These are phyloP conservation scores for Periconia sp. DNA, from an alignment of 2,329 filamentous ascomycete species.

Conservation along the genomic window DNA sequence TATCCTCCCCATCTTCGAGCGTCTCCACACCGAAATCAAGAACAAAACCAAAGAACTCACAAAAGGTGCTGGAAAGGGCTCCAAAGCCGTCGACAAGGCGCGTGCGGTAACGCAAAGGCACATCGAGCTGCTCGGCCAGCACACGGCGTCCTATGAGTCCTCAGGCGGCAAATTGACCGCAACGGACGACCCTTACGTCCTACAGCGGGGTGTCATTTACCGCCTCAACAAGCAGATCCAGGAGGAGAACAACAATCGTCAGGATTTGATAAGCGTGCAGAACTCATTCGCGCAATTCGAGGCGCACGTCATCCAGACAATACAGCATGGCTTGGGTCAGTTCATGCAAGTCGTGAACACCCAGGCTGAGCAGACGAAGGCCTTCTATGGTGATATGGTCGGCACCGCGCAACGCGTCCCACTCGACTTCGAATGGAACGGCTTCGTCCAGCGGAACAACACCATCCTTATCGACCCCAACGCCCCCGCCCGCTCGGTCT, in stretches of 20 bases:
- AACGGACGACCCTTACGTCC: constrained; percentile 83
- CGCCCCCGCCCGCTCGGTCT: constrained; percentile 73
- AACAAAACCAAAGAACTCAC: constrained; percentile 90
- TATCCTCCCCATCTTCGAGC: constrained; percentile 86
- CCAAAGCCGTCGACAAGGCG: constrained; percentile 91
- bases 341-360: constrained; percentile 82
- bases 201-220: constrained; percentile 81
- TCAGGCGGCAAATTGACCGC: constrained; percentile 73
- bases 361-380: constrained; percentile 81
- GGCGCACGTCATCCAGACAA: constrained; percentile 78
- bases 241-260: constrained; percentile 94
- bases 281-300: constrained; percentile 89
- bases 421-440: constrained; percentile 88
- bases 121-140: constrained; percentile 89
- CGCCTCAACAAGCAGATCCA: constrained; percentile 88
- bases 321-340: constrained; percentile 82
- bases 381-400: constrained; percentile 84
- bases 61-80: constrained; percentile 78
- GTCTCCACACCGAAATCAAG: constrained; percentile 95
- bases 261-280: constrained; percentile 91
- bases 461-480: constrained; percentile 79
- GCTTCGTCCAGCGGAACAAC: constrained; percentile 75
- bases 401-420: constrained; percentile 77
- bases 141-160: constrained; percentile 81
- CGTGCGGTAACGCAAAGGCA: constrained; percentile 89